Evolutionary conservation across 345 rosid genomes (phyloP), one percentile per base, ranked within the genome.

Genomic region (Salix brachista): DNA sequence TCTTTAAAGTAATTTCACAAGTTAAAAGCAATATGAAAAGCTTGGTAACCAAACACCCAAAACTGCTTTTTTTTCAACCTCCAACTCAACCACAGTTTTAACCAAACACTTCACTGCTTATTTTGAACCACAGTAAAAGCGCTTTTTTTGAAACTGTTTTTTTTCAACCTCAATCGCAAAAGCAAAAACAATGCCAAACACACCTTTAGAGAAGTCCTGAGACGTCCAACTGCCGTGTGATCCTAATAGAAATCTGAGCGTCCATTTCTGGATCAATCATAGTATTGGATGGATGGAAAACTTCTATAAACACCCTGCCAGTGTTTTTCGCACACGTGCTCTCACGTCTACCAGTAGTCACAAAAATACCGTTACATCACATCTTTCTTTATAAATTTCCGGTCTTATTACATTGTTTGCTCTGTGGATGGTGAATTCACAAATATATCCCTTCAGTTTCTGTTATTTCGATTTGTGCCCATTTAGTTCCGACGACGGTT

Each of bases 201-300:
- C n/a, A n/a, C n/a, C n/a, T n/a, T n/a, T n/a, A 81, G 79, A 82
- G 80, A 8, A 75, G 80, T 23, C 78, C 74, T 23, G 71, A 8
- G 23, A 90, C 87, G 3, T 32, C 50, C 50, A 44, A 44, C 50
- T 3, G 50, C 13, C 50, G 4, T 13, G 17, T 0, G 11, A 21
- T 21, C 25, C 9, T 54, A 11, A 21, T 54, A 4, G 34, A 32
- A 54, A 54, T 19, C 11, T 21, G 23, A 44, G 60, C 60, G 23
- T 54, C 11, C 61, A 54, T 21, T 54, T 54, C 3, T 8, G 25
- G 58, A 19, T 52, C 23, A 7, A 19, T 6, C 11, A 19, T 54
- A 54, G 11, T 3, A 54, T 0, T 8, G 42, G 44, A 19, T 54
- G 61, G 61, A 21, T 54, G 61, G 26, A 32, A 54, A 54, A 9